Conservation (phyloP, 2,329 filamentous ascomycete genomes). For the Eutypella sp. region DNA sequence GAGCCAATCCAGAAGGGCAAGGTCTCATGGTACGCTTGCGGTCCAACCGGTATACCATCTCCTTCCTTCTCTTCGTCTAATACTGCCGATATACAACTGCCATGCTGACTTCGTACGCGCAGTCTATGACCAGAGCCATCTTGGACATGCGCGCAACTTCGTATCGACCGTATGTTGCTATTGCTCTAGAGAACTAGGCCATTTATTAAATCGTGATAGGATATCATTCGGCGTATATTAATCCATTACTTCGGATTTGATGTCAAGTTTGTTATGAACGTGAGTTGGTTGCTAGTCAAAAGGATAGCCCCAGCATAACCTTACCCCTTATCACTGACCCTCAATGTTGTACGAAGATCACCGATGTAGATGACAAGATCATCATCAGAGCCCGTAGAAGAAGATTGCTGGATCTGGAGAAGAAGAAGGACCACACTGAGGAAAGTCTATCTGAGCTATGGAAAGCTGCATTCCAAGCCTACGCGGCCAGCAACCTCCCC, state of each 20-base stretch:
- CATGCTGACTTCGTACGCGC: not conserved
- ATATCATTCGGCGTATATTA: conserved; percentile 80
- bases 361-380: conserved; percentile 74
- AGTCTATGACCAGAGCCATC: conserved; percentile 69
- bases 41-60: conserved; percentile 55
- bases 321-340: not conserved
- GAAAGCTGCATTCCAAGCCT: conserved; percentile 49
- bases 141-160: conserved; percentile 85
- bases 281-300: not conserved
- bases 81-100: not conserved
- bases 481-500: conserved; percentile 51
- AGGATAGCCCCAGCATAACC: too few species aligned
- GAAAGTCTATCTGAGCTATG: conserved; percentile 43
- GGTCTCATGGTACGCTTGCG: conserved; percentile 85
- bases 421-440: conserved; percentile 58
- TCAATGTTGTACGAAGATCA: conserved; percentile 42
- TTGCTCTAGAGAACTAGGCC: not conserved
- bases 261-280: conserved; percentile 88
- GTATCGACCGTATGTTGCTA: conserved; percentile 56
- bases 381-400: conserved; percentile 67
- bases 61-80: not conserved
- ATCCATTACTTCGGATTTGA: conserved; percentile 78
- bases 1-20: conserved; percentile 65
- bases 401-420: conserved; percentile 71
- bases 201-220: conserved; percentile 25